These are phyloP conservation scores for Endocalyx cinctus DNA, from an alignment of 2,329 filamentous ascomycete species.

Conservation along the genomic window DNA sequence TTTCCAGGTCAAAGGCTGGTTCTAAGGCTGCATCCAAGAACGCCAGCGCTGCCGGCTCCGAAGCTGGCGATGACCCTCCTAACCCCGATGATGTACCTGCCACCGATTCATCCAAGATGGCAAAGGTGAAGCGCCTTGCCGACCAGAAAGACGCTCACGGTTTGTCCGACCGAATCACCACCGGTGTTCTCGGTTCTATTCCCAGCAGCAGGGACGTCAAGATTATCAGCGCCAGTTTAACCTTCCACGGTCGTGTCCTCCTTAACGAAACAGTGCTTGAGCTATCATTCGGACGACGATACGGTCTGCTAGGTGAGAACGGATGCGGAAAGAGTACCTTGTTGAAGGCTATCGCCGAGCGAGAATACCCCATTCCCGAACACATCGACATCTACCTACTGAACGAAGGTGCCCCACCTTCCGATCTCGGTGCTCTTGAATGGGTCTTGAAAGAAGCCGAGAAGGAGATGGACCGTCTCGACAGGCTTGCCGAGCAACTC, in stretches of 20 bases:
- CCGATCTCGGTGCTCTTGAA: conserved; percentile 84
- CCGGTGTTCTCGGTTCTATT: conserved; percentile 87
- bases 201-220: conserved; percentile 88
- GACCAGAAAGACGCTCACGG: conserved; percentile 95
- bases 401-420: conserved; percentile 91
- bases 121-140: conserved; percentile 80
- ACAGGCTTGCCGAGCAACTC: conserved; percentile 82
- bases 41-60: conserved; percentile 59
- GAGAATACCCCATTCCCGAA: conserved; percentile 93
- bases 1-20: conserved; percentile 59
- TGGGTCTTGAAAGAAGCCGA: conserved; percentile 97
- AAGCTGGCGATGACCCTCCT: conserved; percentile 60
- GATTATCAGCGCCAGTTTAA: conserved; percentile 86
- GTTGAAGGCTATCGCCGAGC: conserved; percentile 86
- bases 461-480: conserved; percentile 84
- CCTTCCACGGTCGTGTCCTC: conserved; percentile 96
- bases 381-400: conserved; percentile 98
- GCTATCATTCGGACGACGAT: conserved; percentile 86
- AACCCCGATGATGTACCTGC: conserved; percentile 66
- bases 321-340: conserved; percentile 98
- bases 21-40: conserved; percentile 63
- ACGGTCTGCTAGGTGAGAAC: conserved; percentile 96
- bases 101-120: conserved; percentile 67
- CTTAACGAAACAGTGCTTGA: conserved; percentile 93
- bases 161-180: conserved; percentile 95